Conservation (phyloP, 1,139 yeast genomes). For the Arxiozyma telluris region DNA sequence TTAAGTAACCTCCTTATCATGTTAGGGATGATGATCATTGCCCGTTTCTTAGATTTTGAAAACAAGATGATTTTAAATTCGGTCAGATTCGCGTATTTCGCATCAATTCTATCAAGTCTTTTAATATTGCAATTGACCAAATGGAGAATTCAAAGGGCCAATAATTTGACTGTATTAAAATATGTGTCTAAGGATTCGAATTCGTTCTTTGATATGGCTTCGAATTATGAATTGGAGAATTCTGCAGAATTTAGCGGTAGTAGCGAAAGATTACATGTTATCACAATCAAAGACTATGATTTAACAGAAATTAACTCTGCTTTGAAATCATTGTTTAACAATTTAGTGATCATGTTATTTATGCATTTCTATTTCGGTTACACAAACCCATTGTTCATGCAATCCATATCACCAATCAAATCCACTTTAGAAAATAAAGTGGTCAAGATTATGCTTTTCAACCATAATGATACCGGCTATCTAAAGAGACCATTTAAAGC, state of each 20-base stretch:
- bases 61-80: slow-evolving; percentile 65
- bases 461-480: slow-evolving; percentile 77
- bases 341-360: slow-evolving; percentile 95
- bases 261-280: slow-evolving; percentile 49
- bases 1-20: slow-evolving; percentile 76
- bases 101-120: slow-evolving; percentile 60
- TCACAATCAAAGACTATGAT: slow-evolving; percentile 93
- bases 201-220: slow-evolving; percentile 37
- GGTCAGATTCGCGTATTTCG: slow-evolving; percentile 63
- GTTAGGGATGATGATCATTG: slow-evolving; percentile 94
- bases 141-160: slow-evolving; percentile 55
- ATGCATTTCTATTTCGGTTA: slow-evolving; percentile 97
- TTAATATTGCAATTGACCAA: slow-evolving; percentile 59
- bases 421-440: slow-evolving; percentile 84
- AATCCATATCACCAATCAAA: slow-evolving; percentile 83
- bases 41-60: slow-evolving; percentile 84
- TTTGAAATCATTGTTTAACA: slow-evolving; percentile 76
- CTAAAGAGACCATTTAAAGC: slow-evolving; percentile 96
- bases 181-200: slow-evolving; percentile 74
- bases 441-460: slow-evolving; percentile 84
- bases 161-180: slow-evolving; percentile 86
- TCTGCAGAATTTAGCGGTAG: slow-evolving; percentile 43
- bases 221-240: slow-evolving; percentile 26
- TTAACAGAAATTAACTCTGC: slow-evolving; percentile 71
- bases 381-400: slow-evolving; percentile 96